These are phyloP conservation scores for Leucoagaricus sp. DNA, from an alignment of 1,284 basidiomycete species.

Conservation along the genomic window DNA sequence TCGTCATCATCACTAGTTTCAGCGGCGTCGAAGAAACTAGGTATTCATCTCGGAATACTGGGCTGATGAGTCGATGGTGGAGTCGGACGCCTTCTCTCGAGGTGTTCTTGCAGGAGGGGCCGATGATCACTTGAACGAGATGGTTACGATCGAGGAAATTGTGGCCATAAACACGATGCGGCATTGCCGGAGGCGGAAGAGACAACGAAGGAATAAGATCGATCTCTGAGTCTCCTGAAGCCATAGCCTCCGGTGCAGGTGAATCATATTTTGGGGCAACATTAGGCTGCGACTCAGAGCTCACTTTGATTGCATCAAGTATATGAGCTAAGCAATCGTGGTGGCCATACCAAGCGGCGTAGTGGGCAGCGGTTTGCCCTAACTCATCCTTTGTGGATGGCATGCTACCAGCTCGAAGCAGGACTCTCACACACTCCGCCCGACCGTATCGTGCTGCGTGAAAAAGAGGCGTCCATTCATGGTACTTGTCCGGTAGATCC, in stretches of 20 bases:
- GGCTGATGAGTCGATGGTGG: slow-evolving; percentile 68
- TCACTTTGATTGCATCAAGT: slow-evolving; percentile 47
- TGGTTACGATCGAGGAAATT: slow-evolving; percentile 89
- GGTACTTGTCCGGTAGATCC: slow-evolving; percentile 94
- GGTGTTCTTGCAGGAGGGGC: slow-evolving; percentile 54
- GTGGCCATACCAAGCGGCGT: slow-evolving; percentile 98
- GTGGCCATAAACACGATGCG: slow-evolving; percentile 89
- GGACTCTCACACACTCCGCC: slow-evolving; percentile 70
- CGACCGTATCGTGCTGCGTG: slow-evolving; percentile 94
- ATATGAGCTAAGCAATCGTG: slow-evolving; percentile 77
- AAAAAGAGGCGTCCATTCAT: slow-evolving; percentile 97
- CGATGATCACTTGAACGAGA: slow-evolving; percentile 87
- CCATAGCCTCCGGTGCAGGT: slow-evolving; percentile 35
- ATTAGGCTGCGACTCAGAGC: slow-evolving; percentile 23
- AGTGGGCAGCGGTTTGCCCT: slow-evolving; percentile 86
- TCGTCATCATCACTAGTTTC: slow-evolving; percentile 88
- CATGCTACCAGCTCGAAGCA: slow-evolving; percentile 81
- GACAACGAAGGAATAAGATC: slow-evolving; percentile 94
- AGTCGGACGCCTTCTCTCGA: slow-evolving; percentile 55
- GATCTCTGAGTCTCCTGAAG: slow-evolving; percentile 64
- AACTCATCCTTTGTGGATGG: slow-evolving; percentile 84
- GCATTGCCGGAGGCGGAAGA: slow-evolving; percentile 97
- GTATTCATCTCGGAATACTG: slow-evolving; percentile 61
- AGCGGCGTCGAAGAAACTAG: slow-evolving; percentile 79
- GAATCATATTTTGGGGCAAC: slow-evolving; percentile 31